Evolutionary conservation across 2,329 filamentous ascomycete species (phyloP), one percentile per base, ranked within the genome.

Genomic region (Penicillium aurantiogriseum): DNA sequence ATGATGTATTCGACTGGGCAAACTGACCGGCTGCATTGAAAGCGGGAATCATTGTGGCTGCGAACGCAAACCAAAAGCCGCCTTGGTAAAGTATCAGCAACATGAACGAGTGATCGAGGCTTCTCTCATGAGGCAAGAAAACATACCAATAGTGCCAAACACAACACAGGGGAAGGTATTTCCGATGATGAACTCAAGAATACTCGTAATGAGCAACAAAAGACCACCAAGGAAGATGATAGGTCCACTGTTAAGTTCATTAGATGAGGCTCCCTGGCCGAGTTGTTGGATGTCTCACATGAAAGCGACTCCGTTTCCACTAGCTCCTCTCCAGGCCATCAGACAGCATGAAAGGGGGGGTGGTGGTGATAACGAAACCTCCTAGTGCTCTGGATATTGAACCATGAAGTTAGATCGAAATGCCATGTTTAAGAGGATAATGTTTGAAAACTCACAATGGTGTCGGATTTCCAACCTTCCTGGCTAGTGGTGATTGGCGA

Each of bases 111-210:
- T 13, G 0, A 39, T 33, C 11, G 3, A 8, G 11, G n/a, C 1
- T 35, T 35, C 4, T 38, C 17, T 31, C n/a, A 31, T 8, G 5
- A 19, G 10, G 19, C 17, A 17, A 21, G 11, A 10, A 15, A 25
- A 57, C 63, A 70, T 75, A 60, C 82, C 81, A 60, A 80, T 83
- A 17, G 78, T 73, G 54, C 72, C 75, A 68, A 86, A 86, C 29
- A 86, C 84, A 38, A 84, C 79, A 47, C 80, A 82, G 0, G 83
- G 77, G 62, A 86, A 86, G 5, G 82, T 86, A 66, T 85, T 85
- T 38, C 83, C 83, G 1, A 85, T 73, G 54, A 85, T 70, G 67
- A 81, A 85, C 66, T 86, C 84, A 38, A 85, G 74, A 1, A 85
- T 63, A 21, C 81, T 81, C 0, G 79, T 79, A 25, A 84, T 63